Conservation (phyloP, 192 early-diverging fungal species). For the Coemansia asiatica region DNA sequence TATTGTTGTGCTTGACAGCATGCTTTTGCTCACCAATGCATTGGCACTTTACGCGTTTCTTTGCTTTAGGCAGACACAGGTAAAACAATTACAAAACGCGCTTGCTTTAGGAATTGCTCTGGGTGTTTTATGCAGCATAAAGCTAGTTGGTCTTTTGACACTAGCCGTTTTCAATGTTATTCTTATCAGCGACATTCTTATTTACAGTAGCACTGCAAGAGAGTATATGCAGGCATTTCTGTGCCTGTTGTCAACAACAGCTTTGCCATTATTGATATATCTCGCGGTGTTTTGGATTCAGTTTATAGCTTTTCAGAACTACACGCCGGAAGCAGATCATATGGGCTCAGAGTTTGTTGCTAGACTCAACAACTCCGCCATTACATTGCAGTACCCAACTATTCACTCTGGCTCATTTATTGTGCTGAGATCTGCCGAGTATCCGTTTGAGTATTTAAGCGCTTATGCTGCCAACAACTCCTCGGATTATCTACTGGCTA, state of each 20-base stretch:
- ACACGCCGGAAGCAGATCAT: constrained; percentile 79
- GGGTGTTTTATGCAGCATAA: constrained; percentile 77
- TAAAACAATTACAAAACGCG: not conserved
- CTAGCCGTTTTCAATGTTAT: constrained; percentile 80
- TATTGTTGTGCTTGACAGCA: constrained; percentile 91
- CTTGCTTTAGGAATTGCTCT: constrained; percentile 62
- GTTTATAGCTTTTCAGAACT: constrained; percentile 72
- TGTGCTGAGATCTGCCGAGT: constrained; percentile 72
- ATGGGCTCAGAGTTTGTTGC: constrained; percentile 95
- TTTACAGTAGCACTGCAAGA: constrained; percentile 48
- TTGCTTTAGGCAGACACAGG: constrained; percentile 63
- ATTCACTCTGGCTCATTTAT: constrained; percentile 81
- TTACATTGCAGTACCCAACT: constrained; percentile 73
- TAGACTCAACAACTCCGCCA: constrained; percentile 70
- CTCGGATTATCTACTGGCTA: constrained; percentile 70
- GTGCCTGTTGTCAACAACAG: constrained; percentile 67
- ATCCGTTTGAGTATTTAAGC: constrained; percentile 87
- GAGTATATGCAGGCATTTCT: not conserved
- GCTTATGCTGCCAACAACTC: constrained; percentile 67
- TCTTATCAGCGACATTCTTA: constrained; percentile 60
- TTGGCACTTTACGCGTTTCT: constrained; percentile 61
- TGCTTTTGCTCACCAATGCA: constrained; percentile 83
- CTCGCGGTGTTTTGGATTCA: constrained; percentile 74
- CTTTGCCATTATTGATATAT: constrained; percentile 76
- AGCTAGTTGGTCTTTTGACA: constrained; percentile 91